Evolutionary conservation across 192 early-diverging fungal genomes (phyloP).

Genomic region (Backusella luteola): DNA sequence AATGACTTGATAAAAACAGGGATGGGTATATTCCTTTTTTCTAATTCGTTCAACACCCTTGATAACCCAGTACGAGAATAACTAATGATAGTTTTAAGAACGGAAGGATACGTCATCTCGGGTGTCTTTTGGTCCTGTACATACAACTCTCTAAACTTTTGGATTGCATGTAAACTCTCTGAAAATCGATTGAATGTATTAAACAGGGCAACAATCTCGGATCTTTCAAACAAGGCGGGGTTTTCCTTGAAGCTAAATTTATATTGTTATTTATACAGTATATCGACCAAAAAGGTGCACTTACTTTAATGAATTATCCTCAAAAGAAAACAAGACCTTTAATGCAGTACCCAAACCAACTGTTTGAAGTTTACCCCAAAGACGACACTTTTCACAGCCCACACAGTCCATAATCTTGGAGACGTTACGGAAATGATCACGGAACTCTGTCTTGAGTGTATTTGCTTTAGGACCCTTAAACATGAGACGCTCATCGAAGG

Average conservation of each 20-base stretch:
- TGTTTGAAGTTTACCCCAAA: constrained; percentile 98
- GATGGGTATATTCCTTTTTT: constrained; percentile 13
- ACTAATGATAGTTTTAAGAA: background rate
- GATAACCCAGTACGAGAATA: background rate
- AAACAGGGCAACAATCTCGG: constrained; percentile 88
- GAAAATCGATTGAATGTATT: constrained; percentile 90
- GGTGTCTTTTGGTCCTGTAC: constrained; percentile 31
- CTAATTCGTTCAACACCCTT: background rate
- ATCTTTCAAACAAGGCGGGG: constrained; percentile 55
- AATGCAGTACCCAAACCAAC: constrained; percentile 94
- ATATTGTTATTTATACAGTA: background rate
- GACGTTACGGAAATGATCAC: constrained; percentile 93
- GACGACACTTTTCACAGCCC: constrained; percentile 97
- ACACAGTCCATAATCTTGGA: constrained; percentile 99
- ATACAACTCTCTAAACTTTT: constrained; percentile 77
- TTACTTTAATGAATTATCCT: constrained; percentile 63
- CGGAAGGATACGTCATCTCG: background rate
- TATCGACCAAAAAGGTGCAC: background rate
- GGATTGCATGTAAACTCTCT: constrained; percentile 79
- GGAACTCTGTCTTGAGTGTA: constrained; percentile 81
- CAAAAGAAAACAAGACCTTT: constrained; percentile 93
- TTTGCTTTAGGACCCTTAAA: constrained; percentile 66
- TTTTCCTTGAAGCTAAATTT: constrained; percentile 43
- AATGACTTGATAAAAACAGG: constrained; percentile 3
- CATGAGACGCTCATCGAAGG: constrained; percentile 89